These are phyloP conservation scores for Trichoderma asperellum DNA, from an alignment of 2,329 filamentous ascomycete genomes.

Conservation along the genomic window DNA sequence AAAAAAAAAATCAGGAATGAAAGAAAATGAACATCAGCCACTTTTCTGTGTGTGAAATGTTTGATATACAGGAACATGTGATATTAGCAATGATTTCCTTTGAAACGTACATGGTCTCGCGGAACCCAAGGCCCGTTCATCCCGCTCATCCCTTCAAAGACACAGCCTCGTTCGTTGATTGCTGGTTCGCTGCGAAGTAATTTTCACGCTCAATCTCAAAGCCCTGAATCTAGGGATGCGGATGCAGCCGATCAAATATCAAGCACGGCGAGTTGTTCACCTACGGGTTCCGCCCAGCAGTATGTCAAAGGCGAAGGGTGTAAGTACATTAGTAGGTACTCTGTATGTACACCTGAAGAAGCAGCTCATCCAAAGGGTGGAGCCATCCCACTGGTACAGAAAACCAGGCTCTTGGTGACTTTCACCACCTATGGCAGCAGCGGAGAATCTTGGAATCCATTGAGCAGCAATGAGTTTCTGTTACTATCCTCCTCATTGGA, in stretches of 20 bases:
- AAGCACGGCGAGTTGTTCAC: not conserved
- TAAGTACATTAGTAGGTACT: not conserved
- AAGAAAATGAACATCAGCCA: not conserved
- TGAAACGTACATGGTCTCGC: constrained; percentile 16
- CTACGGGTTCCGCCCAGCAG: not conserved
- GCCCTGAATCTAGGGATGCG: not conserved
- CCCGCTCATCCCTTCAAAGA: not conserved
- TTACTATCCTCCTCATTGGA: not conserved
- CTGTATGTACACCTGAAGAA: not conserved
- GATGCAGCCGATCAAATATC: not conserved
- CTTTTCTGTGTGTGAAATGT: not conserved
- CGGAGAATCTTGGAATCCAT: not conserved
- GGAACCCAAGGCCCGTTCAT: not conserved
- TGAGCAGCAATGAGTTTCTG: not conserved
- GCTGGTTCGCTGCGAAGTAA: not conserved
- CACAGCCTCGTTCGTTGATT: constrained; percentile 9
- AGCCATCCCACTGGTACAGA: not conserved
- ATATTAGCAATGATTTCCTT: not conserved
- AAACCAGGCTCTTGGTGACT: constrained; percentile 3
- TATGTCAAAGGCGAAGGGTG: not conserved
- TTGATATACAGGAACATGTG: not conserved
- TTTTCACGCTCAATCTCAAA: not conserved
- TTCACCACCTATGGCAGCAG: not conserved
- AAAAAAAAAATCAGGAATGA: not conserved
- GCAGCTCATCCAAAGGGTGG: not conserved